Evolutionary conservation across 768 basidiomycete species (phyloP).

Genomic region (Pisolithus marmoratus): DNA sequence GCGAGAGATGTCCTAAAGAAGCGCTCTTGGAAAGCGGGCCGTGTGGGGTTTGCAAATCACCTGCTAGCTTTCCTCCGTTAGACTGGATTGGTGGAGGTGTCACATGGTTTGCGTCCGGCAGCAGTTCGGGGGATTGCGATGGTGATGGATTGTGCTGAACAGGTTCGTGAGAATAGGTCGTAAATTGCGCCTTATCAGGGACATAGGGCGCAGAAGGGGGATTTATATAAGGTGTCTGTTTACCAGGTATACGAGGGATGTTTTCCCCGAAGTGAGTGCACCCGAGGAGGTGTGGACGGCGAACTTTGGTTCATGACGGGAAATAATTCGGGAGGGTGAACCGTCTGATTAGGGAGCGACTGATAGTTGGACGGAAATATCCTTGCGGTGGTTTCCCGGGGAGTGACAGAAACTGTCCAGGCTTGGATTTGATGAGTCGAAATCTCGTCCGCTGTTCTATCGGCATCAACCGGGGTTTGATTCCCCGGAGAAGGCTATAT

Average conservation of each 20-base stretch:
- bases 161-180: slow-evolving; percentile 13
- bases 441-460: slow-evolving; percentile 45
- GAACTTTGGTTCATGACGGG: slow-evolving; percentile 1
- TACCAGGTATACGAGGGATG: slow-evolving; percentile 6
- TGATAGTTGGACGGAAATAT: slow-evolving; percentile 7
- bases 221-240: slow-evolving; percentile 5
- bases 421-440: slow-evolving; percentile 9
- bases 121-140: slow-evolving; percentile 8
- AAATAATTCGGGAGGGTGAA: neutral
- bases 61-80: neutral
- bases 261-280: slow-evolving; percentile 7
- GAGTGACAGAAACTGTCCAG: slow-evolving; percentile 2
- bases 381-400: neutral
- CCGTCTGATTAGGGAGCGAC: slow-evolving; percentile 7
- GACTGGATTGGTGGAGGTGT: slow-evolving; percentile 2
- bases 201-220: slow-evolving; percentile 10
- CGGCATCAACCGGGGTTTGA: neutral
- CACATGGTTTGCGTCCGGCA: slow-evolving; percentile 2
- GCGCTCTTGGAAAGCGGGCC: slow-evolving; percentile 6
- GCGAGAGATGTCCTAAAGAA: slow-evolving; percentile 5
- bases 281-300: slow-evolving; percentile 11
- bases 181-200: slow-evolving; percentile 7
- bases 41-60: neutral
- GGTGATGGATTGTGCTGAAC: slow-evolving; percentile 1
- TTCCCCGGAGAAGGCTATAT: slow-evolving; percentile 7